Evolutionary conservation across 108 stramenopile species (phyloP).

Genomic region (Cyclotella baltica): DNA sequence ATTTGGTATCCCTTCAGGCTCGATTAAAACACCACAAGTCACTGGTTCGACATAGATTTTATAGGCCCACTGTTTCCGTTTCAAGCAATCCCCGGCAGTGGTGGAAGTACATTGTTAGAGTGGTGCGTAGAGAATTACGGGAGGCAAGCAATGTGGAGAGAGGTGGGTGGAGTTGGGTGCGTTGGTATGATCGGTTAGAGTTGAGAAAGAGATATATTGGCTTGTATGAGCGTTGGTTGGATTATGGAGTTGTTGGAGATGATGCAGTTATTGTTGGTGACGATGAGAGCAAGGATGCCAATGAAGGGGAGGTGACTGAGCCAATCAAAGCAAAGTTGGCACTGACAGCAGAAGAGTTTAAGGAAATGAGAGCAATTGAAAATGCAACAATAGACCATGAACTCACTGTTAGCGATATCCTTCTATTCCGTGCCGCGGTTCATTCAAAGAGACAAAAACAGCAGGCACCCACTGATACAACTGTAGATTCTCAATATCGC

Average conservation of each 20-base stretch:
- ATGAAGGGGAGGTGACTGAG: neutral
- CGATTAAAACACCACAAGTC: constrained; percentile 58
- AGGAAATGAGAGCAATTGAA: constrained; percentile 59
- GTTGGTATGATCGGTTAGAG: constrained; percentile 46
- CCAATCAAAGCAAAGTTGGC: neutral
- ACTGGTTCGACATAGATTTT: constrained; percentile 51
- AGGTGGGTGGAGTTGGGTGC: constrained; percentile 62
- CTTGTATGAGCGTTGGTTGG: constrained; percentile 57
- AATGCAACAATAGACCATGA: constrained; percentile 58
- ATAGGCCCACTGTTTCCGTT: constrained; percentile 52
- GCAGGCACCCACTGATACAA: neutral
- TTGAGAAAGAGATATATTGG: constrained; percentile 55
- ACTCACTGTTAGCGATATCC: constrained; percentile 58
- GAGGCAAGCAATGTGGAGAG: constrained; percentile 27
- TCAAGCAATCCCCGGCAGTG: constrained; percentile 57
- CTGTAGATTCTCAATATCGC: constrained; percentile 9
- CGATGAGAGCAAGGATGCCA: constrained; percentile 11
- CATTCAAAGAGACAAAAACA: constrained; percentile 27
- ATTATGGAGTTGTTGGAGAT: neutral
- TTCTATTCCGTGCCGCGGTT: constrained; percentile 66
- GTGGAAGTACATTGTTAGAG: constrained; percentile 63
- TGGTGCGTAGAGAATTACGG: constrained; percentile 53
- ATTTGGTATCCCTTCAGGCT: constrained; percentile 13
- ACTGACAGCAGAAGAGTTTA: constrained; percentile 44
- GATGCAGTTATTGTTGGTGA: neutral